Evolutionary conservation across 441 rosid genomes (phyloP).

Genomic region (Rhodomyrtus psidioides): DNA sequence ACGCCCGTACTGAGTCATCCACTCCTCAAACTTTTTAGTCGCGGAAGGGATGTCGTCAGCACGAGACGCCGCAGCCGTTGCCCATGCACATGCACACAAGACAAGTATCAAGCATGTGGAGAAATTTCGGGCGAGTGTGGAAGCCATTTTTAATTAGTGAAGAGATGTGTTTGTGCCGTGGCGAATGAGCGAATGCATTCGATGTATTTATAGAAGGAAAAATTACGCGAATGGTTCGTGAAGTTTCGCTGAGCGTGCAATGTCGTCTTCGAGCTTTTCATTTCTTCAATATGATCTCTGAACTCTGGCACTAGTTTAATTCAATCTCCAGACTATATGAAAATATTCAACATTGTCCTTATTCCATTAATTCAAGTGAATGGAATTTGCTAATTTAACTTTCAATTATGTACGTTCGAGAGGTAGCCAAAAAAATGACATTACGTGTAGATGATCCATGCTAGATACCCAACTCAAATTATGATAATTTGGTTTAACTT

Average conservation of each 20-base stretch:
- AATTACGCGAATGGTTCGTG: too few relatives aligned
- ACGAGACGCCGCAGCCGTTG: background rate
- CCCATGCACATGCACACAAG: background rate
- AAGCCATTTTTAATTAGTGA: background rate
- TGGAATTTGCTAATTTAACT: too few relatives aligned
- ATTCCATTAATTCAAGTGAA: too few relatives aligned
- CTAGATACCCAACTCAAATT: too few relatives aligned
- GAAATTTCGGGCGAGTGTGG: background rate
- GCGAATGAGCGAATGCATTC: background rate
- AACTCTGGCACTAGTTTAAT: background rate
- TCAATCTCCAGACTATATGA: too few relatives aligned
- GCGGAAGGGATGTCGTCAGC: background rate
- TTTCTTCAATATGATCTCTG: background rate
- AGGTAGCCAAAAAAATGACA: too few relatives aligned
- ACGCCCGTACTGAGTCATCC: background rate
- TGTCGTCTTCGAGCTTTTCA: background rate
- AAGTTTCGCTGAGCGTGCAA: background rate
- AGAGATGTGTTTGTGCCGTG: background rate
- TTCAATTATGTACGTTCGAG: too few relatives aligned
- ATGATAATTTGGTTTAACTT: too few relatives aligned
- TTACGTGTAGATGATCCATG: too few relatives aligned
- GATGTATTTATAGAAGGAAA: background rate
- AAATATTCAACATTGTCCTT: too few relatives aligned
- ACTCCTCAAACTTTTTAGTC: background rate
- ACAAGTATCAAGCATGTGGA: background rate